phyloP scores from a whole-genome alignment of 345 rosid genomes.

The Citrus glauca region DNA sequence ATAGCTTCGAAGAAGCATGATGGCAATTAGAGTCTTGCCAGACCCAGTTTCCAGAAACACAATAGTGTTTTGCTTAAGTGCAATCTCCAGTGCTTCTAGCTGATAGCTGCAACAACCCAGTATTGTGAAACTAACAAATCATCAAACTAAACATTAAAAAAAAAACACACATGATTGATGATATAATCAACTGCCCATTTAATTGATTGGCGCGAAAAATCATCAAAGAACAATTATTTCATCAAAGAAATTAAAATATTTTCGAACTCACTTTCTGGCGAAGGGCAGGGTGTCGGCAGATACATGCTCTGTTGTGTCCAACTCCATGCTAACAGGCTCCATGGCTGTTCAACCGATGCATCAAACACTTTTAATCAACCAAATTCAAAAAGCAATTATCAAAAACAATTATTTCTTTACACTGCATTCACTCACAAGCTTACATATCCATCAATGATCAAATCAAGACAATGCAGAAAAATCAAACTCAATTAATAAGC shows the following conservation, averaged over 20 bases:
- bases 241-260: neutral
- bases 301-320: conserved; percentile 11
- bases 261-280: conserved; percentile 45
- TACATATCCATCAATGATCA: neutral
- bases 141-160: neutral
- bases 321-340: conserved; percentile 29
- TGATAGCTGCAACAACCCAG: conserved; percentile 54
- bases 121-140: neutral
- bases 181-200: neutral
- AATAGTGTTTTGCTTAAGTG: conserved; percentile 64
- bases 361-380: neutral
- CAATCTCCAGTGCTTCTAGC: conserved; percentile 72
- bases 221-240: neutral
- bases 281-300: conserved; percentile 33
- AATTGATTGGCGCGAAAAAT: neutral
- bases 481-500: neutral
- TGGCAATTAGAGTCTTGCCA: conserved; percentile 86
- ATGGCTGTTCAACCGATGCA: conserved; percentile 11
- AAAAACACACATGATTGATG: neutral
- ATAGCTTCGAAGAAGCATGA: conserved; percentile 82
- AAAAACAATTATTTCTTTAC: neutral
- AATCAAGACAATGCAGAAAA: neutral
- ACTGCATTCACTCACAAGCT: neutral
- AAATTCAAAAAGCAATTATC: neutral
- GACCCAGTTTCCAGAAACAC: conserved; percentile 84